phyloP scores from a whole-genome alignment of 805 yeast genomes.

The Candida vaughaniae region DNA sequence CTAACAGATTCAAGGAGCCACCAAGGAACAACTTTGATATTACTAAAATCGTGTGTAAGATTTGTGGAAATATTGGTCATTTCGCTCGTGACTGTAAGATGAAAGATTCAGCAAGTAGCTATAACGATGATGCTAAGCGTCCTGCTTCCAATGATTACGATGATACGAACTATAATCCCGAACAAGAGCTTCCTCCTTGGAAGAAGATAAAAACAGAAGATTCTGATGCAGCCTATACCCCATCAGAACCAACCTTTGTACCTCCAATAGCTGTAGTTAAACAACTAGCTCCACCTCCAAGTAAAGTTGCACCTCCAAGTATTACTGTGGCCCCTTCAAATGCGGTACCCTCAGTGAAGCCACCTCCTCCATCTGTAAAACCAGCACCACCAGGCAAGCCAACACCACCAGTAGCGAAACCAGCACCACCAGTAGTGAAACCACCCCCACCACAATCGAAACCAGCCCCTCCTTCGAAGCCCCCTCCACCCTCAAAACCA shows the following conservation, averaged over 20 bases:
- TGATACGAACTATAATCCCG: constrained; percentile 1
- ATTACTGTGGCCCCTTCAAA: constrained; percentile 17
- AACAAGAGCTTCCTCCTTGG: constrained; percentile 20
- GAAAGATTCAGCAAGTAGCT: constrained; percentile 26
- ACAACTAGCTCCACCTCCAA: constrained; percentile 20
- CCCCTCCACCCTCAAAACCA: constrained; percentile 19
- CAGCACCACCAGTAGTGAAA: constrained; percentile 15
- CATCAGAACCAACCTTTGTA: constrained; percentile 12
- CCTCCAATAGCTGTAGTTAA: constrained; percentile 1
- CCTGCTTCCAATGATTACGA: not conserved
- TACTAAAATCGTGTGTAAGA: constrained; percentile 61
- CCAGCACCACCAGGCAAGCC: constrained; percentile 17
- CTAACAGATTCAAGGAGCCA: constrained; percentile 18
- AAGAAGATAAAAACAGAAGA: constrained; percentile 23
- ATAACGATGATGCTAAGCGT: constrained; percentile 1
- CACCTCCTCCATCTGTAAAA: constrained; percentile 10
- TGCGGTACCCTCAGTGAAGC: constrained; percentile 11
- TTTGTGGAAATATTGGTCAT: constrained; percentile 85
- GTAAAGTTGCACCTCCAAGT: constrained; percentile 20
- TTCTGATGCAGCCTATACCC: not conserved
- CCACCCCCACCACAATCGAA: constrained; percentile 15
- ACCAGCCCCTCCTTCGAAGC: constrained; percentile 12
- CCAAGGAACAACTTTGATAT: constrained; percentile 44
- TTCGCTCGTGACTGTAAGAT: constrained; percentile 81
- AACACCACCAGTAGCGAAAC: constrained; percentile 17